Evolutionary conservation across 1,284 basidiomycete genomes (phyloP).

Genomic region (Tylopilus orsonianus): DNA sequence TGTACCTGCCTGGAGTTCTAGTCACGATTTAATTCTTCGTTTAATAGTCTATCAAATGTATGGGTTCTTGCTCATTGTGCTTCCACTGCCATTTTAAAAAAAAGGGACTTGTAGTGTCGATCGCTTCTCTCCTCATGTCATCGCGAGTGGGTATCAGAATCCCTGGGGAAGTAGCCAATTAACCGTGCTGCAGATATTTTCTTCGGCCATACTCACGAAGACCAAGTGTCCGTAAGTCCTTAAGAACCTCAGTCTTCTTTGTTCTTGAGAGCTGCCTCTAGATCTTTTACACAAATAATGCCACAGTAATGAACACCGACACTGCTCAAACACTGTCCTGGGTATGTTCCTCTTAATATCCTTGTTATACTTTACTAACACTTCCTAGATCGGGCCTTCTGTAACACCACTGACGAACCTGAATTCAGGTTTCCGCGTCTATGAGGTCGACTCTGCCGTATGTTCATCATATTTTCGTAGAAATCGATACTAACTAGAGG

Average conservation of each 20-base stretch:
- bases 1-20: conserved; percentile 13
- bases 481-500: not conserved
- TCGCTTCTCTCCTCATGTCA: conserved; percentile 77
- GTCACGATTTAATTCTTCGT: conserved; percentile 2
- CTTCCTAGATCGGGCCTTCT: conserved; percentile 59
- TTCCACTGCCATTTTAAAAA: not conserved
- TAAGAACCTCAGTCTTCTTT: not conserved
- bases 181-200: conserved; percentile 55
- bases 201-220: conserved; percentile 83
- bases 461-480: conserved; percentile 19
- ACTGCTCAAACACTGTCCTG: conserved; percentile 61
- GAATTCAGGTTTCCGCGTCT: conserved; percentile 79
- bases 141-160: conserved; percentile 56
- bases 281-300: conserved; percentile 79
- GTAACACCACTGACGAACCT: conserved; percentile 73
- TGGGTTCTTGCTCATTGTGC: conserved; percentile 13
- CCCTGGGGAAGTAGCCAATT: conserved; percentile 5
- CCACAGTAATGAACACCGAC: conserved; percentile 54
- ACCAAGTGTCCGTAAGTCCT: conserved; percentile 63
- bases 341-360: conserved; percentile 33
- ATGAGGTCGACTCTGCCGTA: conserved; percentile 74
- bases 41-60: conserved; percentile 71
- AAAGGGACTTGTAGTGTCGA: conserved; percentile 60
- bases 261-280: conserved; percentile 25
- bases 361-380: conserved; percentile 3